Percentiles rank a stretch among this genome's conserved stretches.
These are phyloP conservation scores for Alternaria incomplexa DNA, from an alignment of 2,329 filamentous ascomycete genomes.

Conservation along the genomic window DNA sequence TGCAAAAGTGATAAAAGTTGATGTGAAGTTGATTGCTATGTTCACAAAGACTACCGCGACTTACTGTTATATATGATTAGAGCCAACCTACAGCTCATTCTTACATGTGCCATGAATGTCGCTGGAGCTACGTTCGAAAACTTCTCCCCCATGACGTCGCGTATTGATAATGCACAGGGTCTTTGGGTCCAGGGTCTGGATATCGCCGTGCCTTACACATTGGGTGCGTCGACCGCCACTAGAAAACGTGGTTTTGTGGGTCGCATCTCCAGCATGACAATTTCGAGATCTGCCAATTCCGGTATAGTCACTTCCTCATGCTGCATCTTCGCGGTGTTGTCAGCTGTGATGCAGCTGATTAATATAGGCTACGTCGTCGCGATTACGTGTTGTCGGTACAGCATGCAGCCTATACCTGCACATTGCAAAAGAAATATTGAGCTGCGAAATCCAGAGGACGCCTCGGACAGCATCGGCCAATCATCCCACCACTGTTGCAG, in stretches of 20 bases:
- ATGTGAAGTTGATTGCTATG: not conserved
- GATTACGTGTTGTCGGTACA: not conserved
- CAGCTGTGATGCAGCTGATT: not conserved
- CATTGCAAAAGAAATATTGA: too few relatives aligned
- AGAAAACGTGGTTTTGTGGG: slow-evolving; percentile 8
- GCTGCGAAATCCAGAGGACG: not conserved
- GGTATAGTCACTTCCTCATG: not conserved
- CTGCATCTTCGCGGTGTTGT: not conserved
- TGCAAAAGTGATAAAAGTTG: not conserved
- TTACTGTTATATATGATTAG: slow-evolving; percentile 17
- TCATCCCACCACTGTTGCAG: not conserved
- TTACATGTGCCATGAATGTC: not conserved
- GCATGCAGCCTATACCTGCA: not conserved
- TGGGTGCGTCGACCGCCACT: slow-evolving; percentile 19
- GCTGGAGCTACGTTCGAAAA: slow-evolving; percentile 15
- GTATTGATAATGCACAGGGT: slow-evolving; percentile 18
- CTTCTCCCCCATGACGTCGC: slow-evolving; percentile 29
- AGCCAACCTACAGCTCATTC: not conserved
- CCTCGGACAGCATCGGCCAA: not conserved
- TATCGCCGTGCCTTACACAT: slow-evolving; percentile 16
- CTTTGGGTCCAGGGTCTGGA: slow-evolving; percentile 13
- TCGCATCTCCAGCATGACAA: not conserved
- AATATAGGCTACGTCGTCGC: not conserved
- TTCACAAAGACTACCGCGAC: not conserved
- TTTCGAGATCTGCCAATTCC: not conserved